Conservation (phyloP, 2,329 filamentous ascomycete species). For the Phialemonium atrogriseum region DNA sequence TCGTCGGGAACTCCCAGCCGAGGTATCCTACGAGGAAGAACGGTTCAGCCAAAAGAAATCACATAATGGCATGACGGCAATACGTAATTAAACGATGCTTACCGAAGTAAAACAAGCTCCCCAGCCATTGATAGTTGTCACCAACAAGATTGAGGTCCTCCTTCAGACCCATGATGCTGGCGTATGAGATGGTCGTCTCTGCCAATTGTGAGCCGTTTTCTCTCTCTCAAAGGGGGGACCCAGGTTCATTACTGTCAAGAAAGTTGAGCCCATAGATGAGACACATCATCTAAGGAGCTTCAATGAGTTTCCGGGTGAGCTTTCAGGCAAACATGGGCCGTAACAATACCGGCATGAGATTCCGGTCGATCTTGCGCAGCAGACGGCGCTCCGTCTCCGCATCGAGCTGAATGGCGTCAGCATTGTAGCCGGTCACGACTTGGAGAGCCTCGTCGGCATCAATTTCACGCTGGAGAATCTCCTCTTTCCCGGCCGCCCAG, state of each 20-base stretch:
- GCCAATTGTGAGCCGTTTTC: no score
- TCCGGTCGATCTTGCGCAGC: conserved; percentile 35
- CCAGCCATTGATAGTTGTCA: conserved; percentile 41
- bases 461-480: no score
- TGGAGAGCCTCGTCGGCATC: conserved; percentile 35
- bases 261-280: conserved; percentile 51
- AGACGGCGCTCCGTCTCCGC: conserved; percentile 30
- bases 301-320: no score
- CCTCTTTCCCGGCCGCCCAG: no score
- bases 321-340: no score
- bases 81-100: no score
- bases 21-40: conserved; percentile 26
- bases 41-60: background rate
- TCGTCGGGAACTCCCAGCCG: conserved; percentile 59
- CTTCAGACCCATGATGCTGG: conserved; percentile 44
- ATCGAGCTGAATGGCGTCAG: conserved; percentile 25
- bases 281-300: no score
- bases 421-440: conserved; percentile 27
- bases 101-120: conserved; percentile 38
- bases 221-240: no score
- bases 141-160: conserved; percentile 32
- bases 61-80: background rate
- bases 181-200: conserved; percentile 36
- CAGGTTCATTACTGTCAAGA: no score
- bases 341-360: conserved; percentile 38